Conservation (phyloP, 352 stramenopile species). For the Globisporangium solare region DNA sequence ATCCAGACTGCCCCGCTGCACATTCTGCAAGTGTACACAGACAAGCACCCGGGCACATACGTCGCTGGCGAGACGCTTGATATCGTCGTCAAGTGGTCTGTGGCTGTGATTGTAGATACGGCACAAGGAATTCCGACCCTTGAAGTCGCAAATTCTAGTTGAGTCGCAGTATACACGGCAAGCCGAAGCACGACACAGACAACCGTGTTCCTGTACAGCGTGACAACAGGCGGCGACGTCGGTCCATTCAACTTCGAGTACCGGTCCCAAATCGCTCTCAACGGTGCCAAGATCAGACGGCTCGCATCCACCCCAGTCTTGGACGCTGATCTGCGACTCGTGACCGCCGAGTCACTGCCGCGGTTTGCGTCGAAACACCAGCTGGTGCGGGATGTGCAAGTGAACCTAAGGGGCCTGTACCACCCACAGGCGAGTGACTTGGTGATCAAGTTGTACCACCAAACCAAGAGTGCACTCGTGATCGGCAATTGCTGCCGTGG, state of each 20-base stretch:
- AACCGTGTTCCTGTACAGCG: slow-evolving; percentile 50
- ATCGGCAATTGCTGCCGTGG: slow-evolving; percentile 37
- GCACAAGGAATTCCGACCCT: slow-evolving; percentile 28
- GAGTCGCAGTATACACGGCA: slow-evolving; percentile 32
- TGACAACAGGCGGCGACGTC: slow-evolving; percentile 14
- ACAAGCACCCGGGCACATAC: slow-evolving; percentile 51
- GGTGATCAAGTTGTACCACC: slow-evolving; percentile 45
- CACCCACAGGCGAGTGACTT: slow-evolving; percentile 61
- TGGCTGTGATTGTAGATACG: slow-evolving; percentile 31
- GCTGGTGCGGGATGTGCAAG: slow-evolving; percentile 38
- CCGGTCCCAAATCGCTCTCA: slow-evolving; percentile 31
- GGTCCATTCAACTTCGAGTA: slow-evolving; percentile 48
- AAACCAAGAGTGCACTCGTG: slow-evolving; percentile 26
- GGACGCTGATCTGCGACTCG: slow-evolving; percentile 36
- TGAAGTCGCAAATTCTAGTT: slow-evolving; percentile 30
- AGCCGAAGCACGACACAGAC: slow-evolving; percentile 28
- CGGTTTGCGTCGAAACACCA: slow-evolving; percentile 58
- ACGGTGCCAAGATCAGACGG: slow-evolving; percentile 47
- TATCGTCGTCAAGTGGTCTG: slow-evolving; percentile 56
- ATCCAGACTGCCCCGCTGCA: slow-evolving; percentile 43
- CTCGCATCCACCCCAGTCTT: slow-evolving; percentile 26
- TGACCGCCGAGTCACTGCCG: slow-evolving; percentile 23
- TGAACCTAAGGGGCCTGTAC: slow-evolving; percentile 59
- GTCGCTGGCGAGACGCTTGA: slow-evolving; percentile 59
- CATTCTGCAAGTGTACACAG: slow-evolving; percentile 48